Evolutionary conservation across 108 stramenopile genomes (phyloP), one percentile per base, ranked within the genome.

Genomic region (Craspedostauros australis): DNA sequence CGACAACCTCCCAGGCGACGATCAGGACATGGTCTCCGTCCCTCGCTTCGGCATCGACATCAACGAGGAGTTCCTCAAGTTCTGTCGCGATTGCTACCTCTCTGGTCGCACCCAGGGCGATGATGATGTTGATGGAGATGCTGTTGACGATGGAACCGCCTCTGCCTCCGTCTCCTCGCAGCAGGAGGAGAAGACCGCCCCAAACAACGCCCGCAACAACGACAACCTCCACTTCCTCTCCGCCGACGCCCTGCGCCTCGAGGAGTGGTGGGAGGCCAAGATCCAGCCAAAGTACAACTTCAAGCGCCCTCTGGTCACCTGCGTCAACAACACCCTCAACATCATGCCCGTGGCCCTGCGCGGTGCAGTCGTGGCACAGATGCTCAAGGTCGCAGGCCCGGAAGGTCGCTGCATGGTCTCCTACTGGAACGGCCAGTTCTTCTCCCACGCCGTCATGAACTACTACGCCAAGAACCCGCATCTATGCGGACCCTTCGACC

Each of bases 261-360:
- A 54, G 33, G 58, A 72, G n/a, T 72, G 64, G 65, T 72, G 71
- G 71, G 24, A 29, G 4, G 25, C n/a, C 12, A 50, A 56, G 52
- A 56, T 40, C 23, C 45, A 54, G 31, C 26, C 50, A 39, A 55
- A 57, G 46, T 72, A 62, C 48, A n/a, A n/a, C n/a, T n/a, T n/a
- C n/a, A 39, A 66, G 50, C 55, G 51, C n/a, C 71, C 71, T 0
- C 42, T 72, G 28, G 55, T 72, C 40, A 56, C 58, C 8, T 72
- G 71, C 39, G 65, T 66, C 37, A 72, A 72, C 27, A 72, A 72
- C 37, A 72, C 71, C 33, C 52, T 72, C 39, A 72, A 66, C 49
- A 72, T 72, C 42, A 72, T 72, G 71, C 71, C 71, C 9, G 57
- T 66, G 32, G 53, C 66, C 18, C 40, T 72, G 5, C 47, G 71